A percentile compares a stretch with the other conserved stretches of the same genome.
These are phyloP conservation scores for Metschnikowia henanensis DNA, from an alignment of 805 yeast species.

Conservation along the genomic window DNA sequence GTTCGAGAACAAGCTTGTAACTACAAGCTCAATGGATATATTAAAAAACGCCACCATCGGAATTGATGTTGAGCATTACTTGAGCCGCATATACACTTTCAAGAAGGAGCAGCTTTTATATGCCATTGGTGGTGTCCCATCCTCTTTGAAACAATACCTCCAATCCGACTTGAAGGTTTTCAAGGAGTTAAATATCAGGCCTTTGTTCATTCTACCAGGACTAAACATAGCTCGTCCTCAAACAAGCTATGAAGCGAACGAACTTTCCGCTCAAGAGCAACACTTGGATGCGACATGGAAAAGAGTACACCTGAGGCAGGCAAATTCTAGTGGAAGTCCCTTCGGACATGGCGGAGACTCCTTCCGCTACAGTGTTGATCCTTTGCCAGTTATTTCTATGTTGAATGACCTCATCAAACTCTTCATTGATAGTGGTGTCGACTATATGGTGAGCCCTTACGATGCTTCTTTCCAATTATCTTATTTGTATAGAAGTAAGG, in stretches of 20 bases:
- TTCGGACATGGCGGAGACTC: slow-evolving; percentile 36
- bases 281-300: slow-evolving; percentile 43
- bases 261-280: slow-evolving; percentile 38
- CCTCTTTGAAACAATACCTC: slow-evolving; percentile 53
- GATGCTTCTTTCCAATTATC: slow-evolving; percentile 78
- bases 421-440: slow-evolving; percentile 55
- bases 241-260: slow-evolving; percentile 33
- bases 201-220: slow-evolving; percentile 79
- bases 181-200: slow-evolving; percentile 63
- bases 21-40: slow-evolving; percentile 60
- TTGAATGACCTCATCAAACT: slow-evolving; percentile 55
- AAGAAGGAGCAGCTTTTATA: slow-evolving; percentile 69
- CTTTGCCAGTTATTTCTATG: slow-evolving; percentile 50
- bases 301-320: slow-evolving; percentile 29
- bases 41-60: slow-evolving; percentile 72
- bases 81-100: slow-evolving; percentile 57
- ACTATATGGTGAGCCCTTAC: slow-evolving; percentile 80
- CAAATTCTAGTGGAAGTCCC: slow-evolving; percentile 18
- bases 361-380: slow-evolving; percentile 53
- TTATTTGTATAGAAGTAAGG: slow-evolving; percentile 55
- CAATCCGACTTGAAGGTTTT: slow-evolving; percentile 64
- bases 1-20: slow-evolving; percentile 64
- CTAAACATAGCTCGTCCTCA: slow-evolving; percentile 43
- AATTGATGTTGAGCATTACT: slow-evolving; percentile 80
- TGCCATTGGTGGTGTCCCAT: slow-evolving; percentile 82